phyloP scores from a whole-genome alignment of 306 rosid species.

The Cucurbita pepo region DNA sequence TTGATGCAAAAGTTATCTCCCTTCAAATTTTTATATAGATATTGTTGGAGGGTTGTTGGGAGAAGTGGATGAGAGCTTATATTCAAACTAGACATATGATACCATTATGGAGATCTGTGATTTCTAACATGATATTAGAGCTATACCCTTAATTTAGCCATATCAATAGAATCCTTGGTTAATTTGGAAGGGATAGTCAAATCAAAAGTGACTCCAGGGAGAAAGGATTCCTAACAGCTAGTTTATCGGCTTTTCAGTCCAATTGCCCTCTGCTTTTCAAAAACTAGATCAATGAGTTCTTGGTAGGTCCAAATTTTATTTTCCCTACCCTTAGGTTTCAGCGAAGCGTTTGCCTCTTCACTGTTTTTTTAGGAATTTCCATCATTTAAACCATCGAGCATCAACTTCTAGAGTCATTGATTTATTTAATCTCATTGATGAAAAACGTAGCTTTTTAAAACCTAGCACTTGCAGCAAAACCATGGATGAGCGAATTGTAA shows the following conservation, averaged over 20 bases:
- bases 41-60: too few species aligned
- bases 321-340: slow-evolving; percentile 32
- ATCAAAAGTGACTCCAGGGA: too few species aligned
- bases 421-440: slow-evolving; percentile 43
- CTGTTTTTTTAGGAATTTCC: slow-evolving; percentile 38
- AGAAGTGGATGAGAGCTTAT: too few species aligned
- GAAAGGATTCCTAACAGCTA: background rate
- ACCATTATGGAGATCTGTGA: too few species aligned
- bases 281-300: slow-evolving; percentile 33
- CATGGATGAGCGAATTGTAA: slow-evolving; percentile 43
- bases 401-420: slow-evolving; percentile 27
- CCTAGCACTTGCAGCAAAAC: slow-evolving; percentile 30
- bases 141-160: too few species aligned
- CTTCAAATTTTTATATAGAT: too few species aligned
- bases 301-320: slow-evolving; percentile 34
- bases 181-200: too few species aligned
- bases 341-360: slow-evolving; percentile 35
- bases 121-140: too few species aligned
- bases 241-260: background rate
- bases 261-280: background rate
- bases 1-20: background rate
- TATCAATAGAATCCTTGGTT: too few species aligned
- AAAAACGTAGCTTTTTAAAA: slow-evolving; percentile 27
- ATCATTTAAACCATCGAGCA: slow-evolving; percentile 43
- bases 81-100: too few species aligned